Conservation (phyloP, 768 basidiomycete genomes). For the Phanerochaete sordida region DNA sequence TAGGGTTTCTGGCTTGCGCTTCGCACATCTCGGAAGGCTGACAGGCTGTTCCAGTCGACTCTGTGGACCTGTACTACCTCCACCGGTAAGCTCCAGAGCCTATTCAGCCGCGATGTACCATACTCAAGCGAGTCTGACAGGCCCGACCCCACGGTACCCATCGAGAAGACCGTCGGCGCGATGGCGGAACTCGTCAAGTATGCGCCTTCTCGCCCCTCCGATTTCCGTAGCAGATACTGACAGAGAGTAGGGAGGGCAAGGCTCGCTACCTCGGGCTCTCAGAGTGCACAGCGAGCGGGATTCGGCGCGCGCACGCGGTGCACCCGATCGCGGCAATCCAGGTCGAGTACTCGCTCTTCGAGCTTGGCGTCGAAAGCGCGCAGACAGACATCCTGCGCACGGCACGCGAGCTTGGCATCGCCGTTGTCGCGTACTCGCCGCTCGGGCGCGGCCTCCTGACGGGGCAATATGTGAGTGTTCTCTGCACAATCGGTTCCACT, state of each 20-base stretch:
- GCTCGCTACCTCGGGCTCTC: conserved; percentile 35
- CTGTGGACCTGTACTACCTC: conserved; percentile 15
- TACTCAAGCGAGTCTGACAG: conserved; percentile 1
- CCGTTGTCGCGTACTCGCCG: conserved; percentile 34
- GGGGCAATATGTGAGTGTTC: conserved; percentile 24
- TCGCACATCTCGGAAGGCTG: not conserved
- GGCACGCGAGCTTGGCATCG: conserved; percentile 30
- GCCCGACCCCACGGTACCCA: conserved; percentile 18
- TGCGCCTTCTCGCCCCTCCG: conserved; percentile 4
- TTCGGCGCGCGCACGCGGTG: conserved; percentile 31
- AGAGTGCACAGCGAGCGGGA: conserved; percentile 28
- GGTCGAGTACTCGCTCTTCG: conserved; percentile 30
- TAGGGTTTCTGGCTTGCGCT: not conserved
- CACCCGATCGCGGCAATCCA: conserved; percentile 30
- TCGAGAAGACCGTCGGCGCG: conserved; percentile 22
- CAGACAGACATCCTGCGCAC: conserved; percentile 22
- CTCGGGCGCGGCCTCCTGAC: conserved; percentile 31
- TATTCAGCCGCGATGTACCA: not conserved
- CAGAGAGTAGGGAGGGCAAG: conserved; percentile 27
- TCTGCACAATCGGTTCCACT: not conserved
- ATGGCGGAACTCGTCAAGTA: conserved; percentile 25
- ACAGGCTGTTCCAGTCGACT: conserved; percentile 1
- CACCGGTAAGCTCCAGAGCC: conserved; percentile 9
- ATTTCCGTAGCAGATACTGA: no score
- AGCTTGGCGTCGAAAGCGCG: conserved; percentile 26